Base-by-base conservation (phyloP, 2,329 filamentous ascomycete species). In the Fusarium caatingaense region DNA sequence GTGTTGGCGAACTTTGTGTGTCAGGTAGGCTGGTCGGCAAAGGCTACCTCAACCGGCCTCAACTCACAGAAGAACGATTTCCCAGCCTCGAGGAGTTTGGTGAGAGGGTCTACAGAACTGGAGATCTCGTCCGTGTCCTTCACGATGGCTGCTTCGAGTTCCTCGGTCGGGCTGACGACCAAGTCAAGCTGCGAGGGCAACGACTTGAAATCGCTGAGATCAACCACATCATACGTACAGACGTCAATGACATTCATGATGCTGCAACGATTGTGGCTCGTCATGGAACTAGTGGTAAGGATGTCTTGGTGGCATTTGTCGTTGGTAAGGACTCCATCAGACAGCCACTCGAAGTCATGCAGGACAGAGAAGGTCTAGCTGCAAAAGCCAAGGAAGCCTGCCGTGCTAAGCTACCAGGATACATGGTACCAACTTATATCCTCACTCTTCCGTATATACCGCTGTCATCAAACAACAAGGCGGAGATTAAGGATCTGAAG, bases 381-480 rank as follows among this genome's bases (percentile, higher is more conserved):
- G 77, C 75, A 1, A 77, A 77, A 6, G 87, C 89, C 8, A 85
- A 85, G 69, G 82, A 86, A 25, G 87, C 88, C n/a, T 97, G 94
- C 72, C 86, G 87, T 34, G 82, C 87, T 3, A 88, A 84, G 23
- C 85, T 98, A 5, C 92, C 94, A 0, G 87, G 86, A 0, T 98
- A 98, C 77, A 98, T 98, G 94, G 88, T 98, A 3, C 95, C 94
- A 1, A 94, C 93, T 0, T 93, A 96, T 74, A 89, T 97, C 62
- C 82, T 97, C 25, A 87, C 87, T 6, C 80, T 97, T 10, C 86
- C 89, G 0, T 85, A 82, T 10, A 89, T 98, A 56, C 94, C 94
- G 0, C 83, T 98, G 0, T 97, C 93, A 2, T 83, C 92, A 9
- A 98, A 97, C 78, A 97, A 97, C 79, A 98, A 98, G 77, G 91